These are phyloP conservation scores for Fennellomyces sp. DNA, from an alignment of 371 early-diverging fungal species.

Conservation along the genomic window DNA sequence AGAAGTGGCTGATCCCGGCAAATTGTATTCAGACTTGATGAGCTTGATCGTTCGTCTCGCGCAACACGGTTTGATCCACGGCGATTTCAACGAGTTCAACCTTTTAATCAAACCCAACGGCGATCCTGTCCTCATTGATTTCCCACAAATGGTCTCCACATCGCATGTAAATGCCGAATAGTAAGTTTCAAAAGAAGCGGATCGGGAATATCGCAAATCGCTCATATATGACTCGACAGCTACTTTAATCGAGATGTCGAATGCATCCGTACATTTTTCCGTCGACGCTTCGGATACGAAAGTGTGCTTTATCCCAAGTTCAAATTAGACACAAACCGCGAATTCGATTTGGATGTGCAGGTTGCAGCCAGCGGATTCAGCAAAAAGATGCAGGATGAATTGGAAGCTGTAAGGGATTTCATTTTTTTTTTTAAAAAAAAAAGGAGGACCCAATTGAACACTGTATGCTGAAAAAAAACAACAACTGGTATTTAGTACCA, in stretches of 20 bases:
- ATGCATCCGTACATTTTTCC: slow-evolving; percentile 96
- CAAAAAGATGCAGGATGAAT: slow-evolving; percentile 85
- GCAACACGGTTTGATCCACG: slow-evolving; percentile 97
- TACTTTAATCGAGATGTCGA: slow-evolving; percentile 99
- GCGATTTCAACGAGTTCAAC: slow-evolving; percentile 99
- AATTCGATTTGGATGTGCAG: slow-evolving; percentile 92
- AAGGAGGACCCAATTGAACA: not conserved
- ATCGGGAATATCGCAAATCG: no score
- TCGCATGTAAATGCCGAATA: slow-evolving; percentile 94
- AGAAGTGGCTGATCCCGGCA: slow-evolving; percentile 86
- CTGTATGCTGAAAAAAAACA: not conserved
- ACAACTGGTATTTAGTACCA: slow-evolving; percentile 33
- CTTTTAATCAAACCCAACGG: slow-evolving; percentile 89
- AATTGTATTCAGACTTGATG: slow-evolving; percentile 93
- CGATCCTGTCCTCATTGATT: slow-evolving; percentile 95
- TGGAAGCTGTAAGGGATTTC: slow-evolving; percentile 73
- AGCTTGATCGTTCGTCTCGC: slow-evolving; percentile 95
- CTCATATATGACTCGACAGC: slow-evolving; percentile 20
- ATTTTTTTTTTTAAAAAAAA: not conserved
- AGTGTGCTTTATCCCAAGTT: slow-evolving; percentile 90
- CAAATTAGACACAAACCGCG: slow-evolving; percentile 76
- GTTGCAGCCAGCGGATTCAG: slow-evolving; percentile 96
- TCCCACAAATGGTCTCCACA: slow-evolving; percentile 99
- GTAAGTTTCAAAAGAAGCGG: slow-evolving; percentile 39
- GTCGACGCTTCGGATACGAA: slow-evolving; percentile 88